phyloP scores from a whole-genome alignment of 163 green algal genomes.

The Volvox carteri region DNA sequence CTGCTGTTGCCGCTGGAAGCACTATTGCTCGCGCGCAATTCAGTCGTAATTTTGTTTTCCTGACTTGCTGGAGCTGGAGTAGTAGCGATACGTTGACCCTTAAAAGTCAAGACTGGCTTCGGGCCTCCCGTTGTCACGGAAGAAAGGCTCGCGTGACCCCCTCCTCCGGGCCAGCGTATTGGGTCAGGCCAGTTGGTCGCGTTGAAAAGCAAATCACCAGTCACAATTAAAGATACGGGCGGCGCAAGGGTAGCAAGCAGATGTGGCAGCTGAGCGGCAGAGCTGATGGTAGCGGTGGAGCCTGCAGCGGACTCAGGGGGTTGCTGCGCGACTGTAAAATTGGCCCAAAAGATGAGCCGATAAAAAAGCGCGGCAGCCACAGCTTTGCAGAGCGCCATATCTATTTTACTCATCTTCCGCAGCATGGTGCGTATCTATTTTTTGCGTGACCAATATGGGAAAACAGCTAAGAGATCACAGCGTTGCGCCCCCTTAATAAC shows the following conservation, averaged over 20 bases:
- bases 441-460: too few relatives aligned
- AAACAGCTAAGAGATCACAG: too few relatives aligned
- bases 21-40: too few relatives aligned
- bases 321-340: not conserved
- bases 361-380: too few relatives aligned
- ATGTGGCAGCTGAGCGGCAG: not conserved
- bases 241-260: not conserved
- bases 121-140: not conserved
- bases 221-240: not conserved
- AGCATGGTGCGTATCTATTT: too few relatives aligned
- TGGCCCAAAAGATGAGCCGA: not conserved
- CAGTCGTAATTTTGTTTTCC: too few relatives aligned
- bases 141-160: not conserved
- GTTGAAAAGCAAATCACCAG: slow-evolving; percentile 29
- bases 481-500: too few relatives aligned
- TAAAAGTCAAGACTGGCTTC: too few relatives aligned
- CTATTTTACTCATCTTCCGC: too few relatives aligned
- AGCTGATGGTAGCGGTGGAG: not conserved
- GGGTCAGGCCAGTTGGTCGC: not conserved
- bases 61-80: too few relatives aligned
- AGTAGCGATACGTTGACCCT: too few relatives aligned
- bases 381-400: too few relatives aligned
- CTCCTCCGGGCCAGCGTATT: not conserved
- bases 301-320: not conserved
- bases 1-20: not conserved